Evolutionary conservation across 2,329 filamentous ascomycete genomes (phyloP), one percentile per base, ranked within the genome.

Genomic region (Diaporthe sp.): DNA sequence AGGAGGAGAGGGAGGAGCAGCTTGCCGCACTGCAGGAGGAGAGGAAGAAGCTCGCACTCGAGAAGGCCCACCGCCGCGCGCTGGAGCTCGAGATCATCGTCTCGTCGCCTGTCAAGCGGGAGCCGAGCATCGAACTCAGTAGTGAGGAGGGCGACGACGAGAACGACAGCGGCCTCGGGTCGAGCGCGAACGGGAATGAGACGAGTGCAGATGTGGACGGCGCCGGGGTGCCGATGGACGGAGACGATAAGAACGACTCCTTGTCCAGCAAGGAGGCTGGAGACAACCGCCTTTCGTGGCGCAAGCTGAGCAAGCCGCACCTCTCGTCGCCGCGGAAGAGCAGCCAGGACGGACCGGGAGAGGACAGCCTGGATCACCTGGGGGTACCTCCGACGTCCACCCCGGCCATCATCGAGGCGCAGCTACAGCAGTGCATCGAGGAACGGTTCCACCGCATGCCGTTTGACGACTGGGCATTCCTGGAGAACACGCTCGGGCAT

Each of bases 81-180:
- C 55, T 71, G n/a, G 68, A 73, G 10, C 69, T 75, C 39, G 74
- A 75, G 30, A 44, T 71, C 6, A 27, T 69, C 5, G 72, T 75
- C 1, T 71, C 74, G 19, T 75, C 74, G 47, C 74, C 74, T 2
- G 13, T 30, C 25, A 72, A 56, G 47, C 66, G 50, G 13, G 61
- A 65, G 47, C 15, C 25, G 32, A 30, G 39, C 30, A 27, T 30
- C 10, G 44, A 30, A 5, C 44, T 6, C 39, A 15, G 42, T 8
- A 44, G 63, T 30, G 32, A 66, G 13, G 44, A 12, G 15, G 55
- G 22, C 25, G 39, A 61, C n/a, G 56, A 30, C 25, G 55, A 71
- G 3, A 32, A 71, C 6, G 69, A 71, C 39, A 53, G 44, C 19
- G 69, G 56, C 32, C 32, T 63, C 2, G 56, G 42, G 4, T 51